Conservation (phyloP, 2,329 filamentous ascomycete species). For the Dactylella cylindrospora region DNA sequence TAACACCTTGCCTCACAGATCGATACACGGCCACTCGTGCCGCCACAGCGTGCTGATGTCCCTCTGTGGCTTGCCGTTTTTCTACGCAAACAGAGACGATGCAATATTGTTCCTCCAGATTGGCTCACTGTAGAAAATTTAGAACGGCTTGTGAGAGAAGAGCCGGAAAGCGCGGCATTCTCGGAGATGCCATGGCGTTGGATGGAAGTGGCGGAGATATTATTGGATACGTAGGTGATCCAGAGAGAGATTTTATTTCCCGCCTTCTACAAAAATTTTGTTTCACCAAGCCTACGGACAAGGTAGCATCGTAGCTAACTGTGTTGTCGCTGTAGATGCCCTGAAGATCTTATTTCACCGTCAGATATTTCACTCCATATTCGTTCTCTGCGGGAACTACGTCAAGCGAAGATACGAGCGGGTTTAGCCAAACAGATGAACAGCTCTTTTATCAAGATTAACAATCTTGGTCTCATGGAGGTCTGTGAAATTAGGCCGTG, state of each 20-base stretch:
- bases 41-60: slow-evolving; percentile 74
- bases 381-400: slow-evolving; percentile 79
- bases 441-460: slow-evolving; percentile 54
- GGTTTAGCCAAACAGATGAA: slow-evolving; percentile 65
- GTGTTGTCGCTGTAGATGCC: slow-evolving; percentile 6
- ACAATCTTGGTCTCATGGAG: slow-evolving; percentile 90
- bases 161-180: slow-evolving; percentile 74
- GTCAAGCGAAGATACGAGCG: slow-evolving; percentile 82
- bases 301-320: slow-evolving; percentile 68
- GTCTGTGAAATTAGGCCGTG: slow-evolving; percentile 83
- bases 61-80: slow-evolving; percentile 94
- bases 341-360: slow-evolving; percentile 29
- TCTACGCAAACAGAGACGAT: slow-evolving; percentile 88
- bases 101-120: slow-evolving; percentile 85
- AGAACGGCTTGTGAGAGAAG: slow-evolving; percentile 73
- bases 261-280: too few species aligned
- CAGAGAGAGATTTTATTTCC: too few species aligned
- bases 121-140: slow-evolving; percentile 83
- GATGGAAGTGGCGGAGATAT: slow-evolving; percentile 84
- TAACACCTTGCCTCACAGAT: slow-evolving; percentile 62
- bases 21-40: slow-evolving; percentile 71
- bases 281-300: slow-evolving; percentile 57
- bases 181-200: slow-evolving; percentile 90
- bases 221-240: slow-evolving; percentile 72
- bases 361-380: slow-evolving; percentile 36